phyloP scores from a whole-genome alignment of 306 rosid species.

The Prunus davidiana region DNA sequence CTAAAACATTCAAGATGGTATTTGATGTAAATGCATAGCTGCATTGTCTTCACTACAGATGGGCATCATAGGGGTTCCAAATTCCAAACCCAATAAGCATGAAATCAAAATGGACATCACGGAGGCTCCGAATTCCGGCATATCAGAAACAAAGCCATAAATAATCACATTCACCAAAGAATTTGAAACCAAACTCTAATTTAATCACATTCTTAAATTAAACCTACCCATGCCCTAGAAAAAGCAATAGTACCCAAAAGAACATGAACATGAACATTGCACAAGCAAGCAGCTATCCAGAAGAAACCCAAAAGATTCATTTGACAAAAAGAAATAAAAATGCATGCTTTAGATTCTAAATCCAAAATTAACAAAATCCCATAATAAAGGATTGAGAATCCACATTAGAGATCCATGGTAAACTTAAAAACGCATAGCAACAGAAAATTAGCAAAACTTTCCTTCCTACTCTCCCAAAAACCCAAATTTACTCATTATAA shows the following conservation, averaged over 20 bases:
- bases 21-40: no score
- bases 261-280: background rate
- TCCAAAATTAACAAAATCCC: background rate
- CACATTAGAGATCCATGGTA: background rate
- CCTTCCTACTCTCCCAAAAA: background rate
- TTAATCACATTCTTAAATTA: background rate
- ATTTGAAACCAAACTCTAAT: no score
- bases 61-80: background rate
- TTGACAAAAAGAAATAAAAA: background rate
- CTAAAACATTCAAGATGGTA: no score
- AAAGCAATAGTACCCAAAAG: background rate
- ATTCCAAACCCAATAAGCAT: background rate
- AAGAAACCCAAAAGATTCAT: background rate
- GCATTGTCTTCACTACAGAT: no score
- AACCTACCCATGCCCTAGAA: background rate
- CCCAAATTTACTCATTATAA: background rate
- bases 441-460: background rate
- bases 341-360: background rate
- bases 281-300: background rate
- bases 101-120: background rate
- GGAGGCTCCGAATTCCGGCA: background rate
- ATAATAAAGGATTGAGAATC: background rate
- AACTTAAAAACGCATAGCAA: background rate
- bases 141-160: background rate
- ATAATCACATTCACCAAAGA: background rate